Percentiles rank a stretch among this genome's conserved stretches.
Conservation (phyloP, 1,284 basidiomycete genomes). For the Flammula alnicola region DNA sequence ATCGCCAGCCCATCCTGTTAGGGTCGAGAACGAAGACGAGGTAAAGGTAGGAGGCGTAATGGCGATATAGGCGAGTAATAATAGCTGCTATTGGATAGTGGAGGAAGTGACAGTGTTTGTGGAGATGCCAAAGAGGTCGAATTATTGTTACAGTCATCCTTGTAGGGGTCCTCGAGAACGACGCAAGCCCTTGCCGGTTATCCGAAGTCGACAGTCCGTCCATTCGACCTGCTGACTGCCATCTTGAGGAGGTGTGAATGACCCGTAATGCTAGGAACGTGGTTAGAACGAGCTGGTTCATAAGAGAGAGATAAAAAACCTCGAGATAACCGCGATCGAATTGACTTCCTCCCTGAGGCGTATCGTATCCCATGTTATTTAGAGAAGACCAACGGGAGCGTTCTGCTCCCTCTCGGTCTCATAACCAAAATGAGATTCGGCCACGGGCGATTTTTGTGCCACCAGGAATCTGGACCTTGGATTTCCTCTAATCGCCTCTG, state of each 20-base stretch:
- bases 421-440: constrained; percentile 13
- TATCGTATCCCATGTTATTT: constrained; percentile 29
- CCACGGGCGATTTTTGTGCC: constrained; percentile 21
- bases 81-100: constrained; percentile 16
- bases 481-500: constrained; percentile 24
- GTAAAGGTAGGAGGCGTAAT: constrained; percentile 18
- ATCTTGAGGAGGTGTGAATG: constrained; percentile 20
- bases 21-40: constrained; percentile 30
- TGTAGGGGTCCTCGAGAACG: constrained; percentile 27
- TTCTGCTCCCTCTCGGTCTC: constrained; percentile 16
- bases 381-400: constrained; percentile 15
- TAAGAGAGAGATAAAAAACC: constrained; percentile 20
- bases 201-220: constrained; percentile 20
- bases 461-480: constrained; percentile 25
- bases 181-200: constrained; percentile 22
- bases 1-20: constrained; percentile 31
- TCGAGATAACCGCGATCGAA: constrained; percentile 28
- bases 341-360: constrained; percentile 14
- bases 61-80: constrained; percentile 20
- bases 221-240: constrained; percentile 20
- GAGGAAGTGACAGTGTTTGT: constrained; percentile 18
- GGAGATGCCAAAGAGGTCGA: constrained; percentile 14
- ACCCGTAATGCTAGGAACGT: constrained; percentile 23
- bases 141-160: constrained; percentile 21
- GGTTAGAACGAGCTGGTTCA: constrained; percentile 1